phyloP scores from a whole-genome alignment of 1,284 basidiomycete species.

The Ustilago esculenta region DNA sequence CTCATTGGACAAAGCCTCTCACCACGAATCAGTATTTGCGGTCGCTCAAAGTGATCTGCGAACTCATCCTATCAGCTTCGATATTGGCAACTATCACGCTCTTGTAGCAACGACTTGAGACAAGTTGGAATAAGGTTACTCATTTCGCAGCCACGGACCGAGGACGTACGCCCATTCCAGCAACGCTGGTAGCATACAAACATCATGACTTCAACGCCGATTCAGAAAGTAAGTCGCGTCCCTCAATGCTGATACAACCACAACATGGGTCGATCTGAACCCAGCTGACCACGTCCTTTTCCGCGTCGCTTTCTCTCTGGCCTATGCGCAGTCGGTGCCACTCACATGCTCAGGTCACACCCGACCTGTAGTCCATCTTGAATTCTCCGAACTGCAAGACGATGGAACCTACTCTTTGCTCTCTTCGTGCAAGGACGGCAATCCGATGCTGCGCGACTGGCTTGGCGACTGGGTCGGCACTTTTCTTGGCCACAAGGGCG shows the following conservation, averaged over 20 bases:
- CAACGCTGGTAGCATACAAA: too few species aligned
- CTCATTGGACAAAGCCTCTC: too few species aligned
- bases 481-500: conserved; percentile 96
- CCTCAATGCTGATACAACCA: too few species aligned
- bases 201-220: conserved; percentile 33
- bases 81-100: too few species aligned
- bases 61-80: too few species aligned
- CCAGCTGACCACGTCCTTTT: not conserved
- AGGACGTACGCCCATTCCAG: too few species aligned
- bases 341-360: conserved; percentile 72
- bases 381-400: conserved; percentile 80
- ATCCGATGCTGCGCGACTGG: conserved; percentile 66
- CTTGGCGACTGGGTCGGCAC: conserved; percentile 98
- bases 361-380: conserved; percentile 89
- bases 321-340: conserved; percentile 62
- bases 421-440: conserved; percentile 66
- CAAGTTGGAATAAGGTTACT: too few species aligned
- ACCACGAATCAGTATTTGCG: too few species aligned
- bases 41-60: too few species aligned
- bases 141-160: too few species aligned
- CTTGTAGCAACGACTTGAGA: too few species aligned
- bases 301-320: not conserved
- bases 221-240: conserved; percentile 24
- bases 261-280: too few species aligned
- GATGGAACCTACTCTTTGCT: conserved; percentile 69